Evolutionary conservation across 805 yeast species (phyloP).

Genomic region (Metschnikowia peoriensis): DNA sequence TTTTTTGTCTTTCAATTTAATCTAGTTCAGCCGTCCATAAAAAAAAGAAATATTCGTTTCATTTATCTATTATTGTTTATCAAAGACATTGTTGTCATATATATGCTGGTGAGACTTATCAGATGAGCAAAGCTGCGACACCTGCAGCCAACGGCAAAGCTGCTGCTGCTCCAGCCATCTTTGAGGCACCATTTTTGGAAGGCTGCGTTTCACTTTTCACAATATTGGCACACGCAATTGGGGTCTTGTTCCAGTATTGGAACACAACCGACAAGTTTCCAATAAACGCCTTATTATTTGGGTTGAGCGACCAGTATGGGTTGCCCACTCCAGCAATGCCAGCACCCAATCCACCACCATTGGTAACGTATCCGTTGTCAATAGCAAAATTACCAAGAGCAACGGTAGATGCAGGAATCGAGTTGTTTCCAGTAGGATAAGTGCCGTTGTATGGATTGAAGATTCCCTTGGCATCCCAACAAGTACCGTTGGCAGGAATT

Average conservation of each 20-base stretch:
- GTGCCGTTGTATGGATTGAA: slow-evolving; percentile 63
- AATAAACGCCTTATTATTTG: slow-evolving; percentile 50
- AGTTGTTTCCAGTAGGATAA: slow-evolving; percentile 47
- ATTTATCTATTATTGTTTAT: no score
- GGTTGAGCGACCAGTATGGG: slow-evolving; percentile 61
- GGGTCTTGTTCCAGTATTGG: slow-evolving; percentile 25
- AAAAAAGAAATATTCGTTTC: no score
- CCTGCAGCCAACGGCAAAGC: slow-evolving; percentile 14
- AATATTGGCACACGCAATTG: slow-evolving; percentile 41
- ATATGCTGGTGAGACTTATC: not conserved
- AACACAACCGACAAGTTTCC: slow-evolving; percentile 46
- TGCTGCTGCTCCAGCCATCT: slow-evolving; percentile 1
- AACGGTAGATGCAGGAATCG: slow-evolving; percentile 42
- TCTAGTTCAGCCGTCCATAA: no score
- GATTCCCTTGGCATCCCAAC: slow-evolving; percentile 53
- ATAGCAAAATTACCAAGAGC: not conserved
- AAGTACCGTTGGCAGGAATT: slow-evolving; percentile 46
- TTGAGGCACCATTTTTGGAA: not conserved
- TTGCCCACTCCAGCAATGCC: slow-evolving; percentile 49
- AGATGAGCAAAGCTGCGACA: slow-evolving; percentile 10
- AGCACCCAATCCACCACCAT: slow-evolving; percentile 52
- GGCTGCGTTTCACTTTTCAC: slow-evolving; percentile 13
- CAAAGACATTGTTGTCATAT: no score
- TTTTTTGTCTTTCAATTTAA: no score
- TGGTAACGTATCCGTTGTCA: slow-evolving; percentile 18